Conservation (phyloP, 1,284 basidiomycete species). For the Irpex lacteus region DNA sequence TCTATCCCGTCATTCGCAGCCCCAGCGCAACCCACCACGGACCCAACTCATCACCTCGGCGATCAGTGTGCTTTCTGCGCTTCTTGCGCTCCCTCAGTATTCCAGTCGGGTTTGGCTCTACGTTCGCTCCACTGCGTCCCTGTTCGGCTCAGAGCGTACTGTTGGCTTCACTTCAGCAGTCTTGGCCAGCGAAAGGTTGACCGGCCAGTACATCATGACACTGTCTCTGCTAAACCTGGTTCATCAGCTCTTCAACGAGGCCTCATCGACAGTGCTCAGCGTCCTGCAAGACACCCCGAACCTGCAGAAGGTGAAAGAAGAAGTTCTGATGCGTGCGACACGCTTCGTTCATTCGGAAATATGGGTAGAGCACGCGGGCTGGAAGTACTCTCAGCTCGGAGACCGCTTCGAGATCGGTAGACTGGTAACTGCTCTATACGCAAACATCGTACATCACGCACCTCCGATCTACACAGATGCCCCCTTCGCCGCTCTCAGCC, state of each 20-base stretch:
- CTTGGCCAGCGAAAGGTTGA: constrained; percentile 66
- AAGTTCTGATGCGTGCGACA: constrained; percentile 75
- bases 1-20: constrained; percentile 51
- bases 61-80: constrained; percentile 74
- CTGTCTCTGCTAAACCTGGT: constrained; percentile 75
- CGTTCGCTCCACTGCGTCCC: constrained; percentile 70
- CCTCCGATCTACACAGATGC: constrained; percentile 49
- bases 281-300: constrained; percentile 55
- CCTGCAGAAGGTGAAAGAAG: constrained; percentile 72
- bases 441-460: constrained; percentile 62
- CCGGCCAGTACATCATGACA: constrained; percentile 80
- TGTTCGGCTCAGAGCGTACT: constrained; percentile 66
- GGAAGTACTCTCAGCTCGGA: constrained; percentile 77
- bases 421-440: constrained; percentile 64
- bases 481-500: constrained; percentile 57
- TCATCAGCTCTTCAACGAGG: constrained; percentile 73
- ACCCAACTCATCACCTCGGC: constrained; percentile 75
- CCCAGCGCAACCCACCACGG: constrained; percentile 41
- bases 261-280: constrained; percentile 52
- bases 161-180: constrained; percentile 61
- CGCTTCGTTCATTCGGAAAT: constrained; percentile 81
- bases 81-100: constrained; percentile 72
- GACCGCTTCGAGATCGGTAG: constrained; percentile 81
- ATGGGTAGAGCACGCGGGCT: constrained; percentile 80
- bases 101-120: constrained; percentile 85